These are phyloP conservation scores for Beauveria varroae DNA, from an alignment of 2,329 filamentous ascomycete species.

Conservation along the genomic window DNA sequence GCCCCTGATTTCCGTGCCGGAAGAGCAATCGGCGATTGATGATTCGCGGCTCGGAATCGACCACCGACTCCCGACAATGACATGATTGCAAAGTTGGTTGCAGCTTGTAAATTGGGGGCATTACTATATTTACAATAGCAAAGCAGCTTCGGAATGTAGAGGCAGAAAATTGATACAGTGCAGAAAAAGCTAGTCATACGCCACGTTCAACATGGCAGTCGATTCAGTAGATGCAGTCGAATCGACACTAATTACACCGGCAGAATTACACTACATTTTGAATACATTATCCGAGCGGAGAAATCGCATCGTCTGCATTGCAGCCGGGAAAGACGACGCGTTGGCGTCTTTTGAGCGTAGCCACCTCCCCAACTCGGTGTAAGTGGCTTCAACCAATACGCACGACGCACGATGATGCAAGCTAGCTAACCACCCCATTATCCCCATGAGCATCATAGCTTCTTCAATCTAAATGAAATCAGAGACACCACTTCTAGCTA, in stretches of 20 bases:
- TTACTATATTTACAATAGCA: neutral
- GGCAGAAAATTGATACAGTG: neutral
- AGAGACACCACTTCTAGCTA: neutral
- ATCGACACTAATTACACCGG: neutral
- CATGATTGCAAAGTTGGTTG: neutral
- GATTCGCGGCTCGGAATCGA: neutral
- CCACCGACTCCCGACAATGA: neutral
- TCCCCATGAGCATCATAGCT: neutral
- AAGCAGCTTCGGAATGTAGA: neutral
- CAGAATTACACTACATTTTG: neutral
- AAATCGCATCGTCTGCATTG: neutral
- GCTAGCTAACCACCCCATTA: neutral
- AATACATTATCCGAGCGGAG: neutral
- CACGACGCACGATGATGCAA: neutral
- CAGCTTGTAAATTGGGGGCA: neutral
- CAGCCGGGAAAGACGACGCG: neutral
- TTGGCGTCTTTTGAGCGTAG: neutral
- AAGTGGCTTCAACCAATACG: neutral
- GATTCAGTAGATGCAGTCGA: neutral
- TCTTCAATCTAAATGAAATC: neutral
- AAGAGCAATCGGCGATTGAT: neutral
- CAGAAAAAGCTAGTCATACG: neutral
- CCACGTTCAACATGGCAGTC: neutral
- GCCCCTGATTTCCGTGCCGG: neutral
- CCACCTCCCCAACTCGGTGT: neutral